Percentiles rank a stretch among this genome's conserved stretches.
Evolutionary conservation across 257 asterid species (phyloP).

Genomic region (Ehretia macrophylla): DNA sequence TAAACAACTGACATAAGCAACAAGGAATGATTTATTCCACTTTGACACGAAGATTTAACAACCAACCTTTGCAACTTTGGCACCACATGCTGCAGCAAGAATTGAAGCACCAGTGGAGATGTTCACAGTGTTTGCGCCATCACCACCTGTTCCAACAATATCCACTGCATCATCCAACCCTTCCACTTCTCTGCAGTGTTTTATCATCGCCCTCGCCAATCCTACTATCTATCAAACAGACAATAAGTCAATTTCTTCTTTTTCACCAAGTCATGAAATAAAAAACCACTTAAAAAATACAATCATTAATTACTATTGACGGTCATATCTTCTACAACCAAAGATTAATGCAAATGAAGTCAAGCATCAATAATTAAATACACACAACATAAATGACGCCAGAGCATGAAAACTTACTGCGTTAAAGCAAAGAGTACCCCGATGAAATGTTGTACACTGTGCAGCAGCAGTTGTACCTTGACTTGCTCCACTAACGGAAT

Average conservation of each 20-base stretch:
- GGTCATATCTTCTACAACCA: no score
- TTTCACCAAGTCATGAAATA: no score
- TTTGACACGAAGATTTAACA: not conserved
- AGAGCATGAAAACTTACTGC: no score
- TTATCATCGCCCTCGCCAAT: slow-evolving; percentile 79
- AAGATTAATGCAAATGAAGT: no score
- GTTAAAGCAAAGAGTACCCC: no score
- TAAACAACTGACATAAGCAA: not conserved
- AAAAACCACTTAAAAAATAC: no score
- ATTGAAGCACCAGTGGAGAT: slow-evolving; percentile 86
- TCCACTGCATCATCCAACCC: slow-evolving; percentile 66
- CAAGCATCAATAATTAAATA: no score
- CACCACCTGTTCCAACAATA: slow-evolving; percentile 91
- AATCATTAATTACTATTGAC: no score
- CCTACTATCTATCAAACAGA: slow-evolving; percentile 52
- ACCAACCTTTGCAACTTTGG: slow-evolving; percentile 73
- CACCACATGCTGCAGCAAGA: slow-evolving; percentile 93
- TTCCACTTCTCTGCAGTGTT: slow-evolving; percentile 53
- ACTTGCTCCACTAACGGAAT: no score
- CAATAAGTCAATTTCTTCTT: not conserved
- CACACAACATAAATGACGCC: no score
- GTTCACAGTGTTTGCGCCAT: slow-evolving; percentile 83
- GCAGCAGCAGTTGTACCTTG: no score
- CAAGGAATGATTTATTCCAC: not conserved
- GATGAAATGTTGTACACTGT: no score